These are phyloP conservation scores for Malus sieversii DNA, from an alignment of 306 rosid species.

Conservation along the genomic window DNA sequence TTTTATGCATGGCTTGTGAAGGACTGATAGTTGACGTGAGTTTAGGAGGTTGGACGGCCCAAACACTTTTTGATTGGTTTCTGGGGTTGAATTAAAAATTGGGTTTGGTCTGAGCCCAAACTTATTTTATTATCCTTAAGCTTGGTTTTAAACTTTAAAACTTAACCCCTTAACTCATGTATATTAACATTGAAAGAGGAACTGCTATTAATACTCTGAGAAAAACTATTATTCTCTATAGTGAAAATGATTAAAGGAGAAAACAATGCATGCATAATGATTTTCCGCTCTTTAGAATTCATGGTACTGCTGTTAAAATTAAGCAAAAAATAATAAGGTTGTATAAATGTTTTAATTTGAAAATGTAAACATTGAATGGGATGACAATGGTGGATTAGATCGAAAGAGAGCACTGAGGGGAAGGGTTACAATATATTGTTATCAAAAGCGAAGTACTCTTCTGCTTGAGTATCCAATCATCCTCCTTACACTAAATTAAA, in stretches of 20 bases:
- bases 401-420: not conserved
- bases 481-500: not conserved
- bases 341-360: not conserved
- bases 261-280: no score
- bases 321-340: not conserved
- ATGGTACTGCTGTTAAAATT: not conserved
- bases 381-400: not conserved
- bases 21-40: conserved; percentile 4
- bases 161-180: not conserved
- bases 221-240: no score
- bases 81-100: not conserved
- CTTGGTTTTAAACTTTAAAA: not conserved
- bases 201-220: no score
- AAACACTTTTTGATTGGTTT: not conserved
- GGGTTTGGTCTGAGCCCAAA: conserved; percentile 22
- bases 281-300: no score
- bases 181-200: not conserved
- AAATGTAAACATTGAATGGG: not conserved
- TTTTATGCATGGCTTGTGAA: not conserved
- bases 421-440: not conserved
- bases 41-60: conserved; percentile 6
- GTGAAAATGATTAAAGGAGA: no score
- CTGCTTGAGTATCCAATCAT: conserved; percentile 2
- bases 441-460: not conserved
- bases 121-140: not conserved